Conservation (phyloP, 2,329 filamentous ascomycete genomes). For the Curvularia sp. region DNA sequence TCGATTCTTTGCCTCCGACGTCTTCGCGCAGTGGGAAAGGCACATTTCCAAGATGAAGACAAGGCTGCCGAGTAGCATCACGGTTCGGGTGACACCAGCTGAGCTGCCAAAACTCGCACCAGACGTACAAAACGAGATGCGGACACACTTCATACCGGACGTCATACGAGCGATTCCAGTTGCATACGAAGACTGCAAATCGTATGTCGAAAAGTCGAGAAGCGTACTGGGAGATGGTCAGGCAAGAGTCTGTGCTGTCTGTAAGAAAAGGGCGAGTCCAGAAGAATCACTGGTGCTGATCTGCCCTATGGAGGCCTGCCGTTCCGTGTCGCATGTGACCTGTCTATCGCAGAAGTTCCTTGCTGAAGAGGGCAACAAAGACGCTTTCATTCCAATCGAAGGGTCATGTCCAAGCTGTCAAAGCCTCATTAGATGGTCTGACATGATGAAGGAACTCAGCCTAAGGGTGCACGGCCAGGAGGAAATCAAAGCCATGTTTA, state of each 20-base stretch:
- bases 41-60: constrained; percentile 44
- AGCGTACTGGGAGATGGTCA: constrained; percentile 29
- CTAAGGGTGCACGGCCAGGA: constrained; percentile 73
- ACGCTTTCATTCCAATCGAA: constrained; percentile 66
- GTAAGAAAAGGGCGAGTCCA: constrained; percentile 50
- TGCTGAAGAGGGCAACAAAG: constrained; percentile 45
- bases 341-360: constrained; percentile 64
- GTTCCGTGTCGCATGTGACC: constrained; percentile 59
- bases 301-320: constrained; percentile 60
- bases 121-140: constrained; percentile 30
- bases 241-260: constrained; percentile 57
- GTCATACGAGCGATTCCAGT: constrained; percentile 56
- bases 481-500: constrained; percentile 73
- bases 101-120: constrained; percentile 32
- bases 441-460: constrained; percentile 83
- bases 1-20: constrained; percentile 77
- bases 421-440: constrained; percentile 69
- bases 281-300: constrained; percentile 56
- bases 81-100: constrained; percentile 40
- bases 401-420: constrained; percentile 77
- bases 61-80: constrained; percentile 37
- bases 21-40: constrained; percentile 72
- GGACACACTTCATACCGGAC: constrained; percentile 37
- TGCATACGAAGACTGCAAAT: constrained; percentile 59
- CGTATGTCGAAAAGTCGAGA: constrained; percentile 60